These are phyloP conservation scores for Guyanaporus albipodus DNA, from an alignment of 768 basidiomycete species.

Conservation along the genomic window DNA sequence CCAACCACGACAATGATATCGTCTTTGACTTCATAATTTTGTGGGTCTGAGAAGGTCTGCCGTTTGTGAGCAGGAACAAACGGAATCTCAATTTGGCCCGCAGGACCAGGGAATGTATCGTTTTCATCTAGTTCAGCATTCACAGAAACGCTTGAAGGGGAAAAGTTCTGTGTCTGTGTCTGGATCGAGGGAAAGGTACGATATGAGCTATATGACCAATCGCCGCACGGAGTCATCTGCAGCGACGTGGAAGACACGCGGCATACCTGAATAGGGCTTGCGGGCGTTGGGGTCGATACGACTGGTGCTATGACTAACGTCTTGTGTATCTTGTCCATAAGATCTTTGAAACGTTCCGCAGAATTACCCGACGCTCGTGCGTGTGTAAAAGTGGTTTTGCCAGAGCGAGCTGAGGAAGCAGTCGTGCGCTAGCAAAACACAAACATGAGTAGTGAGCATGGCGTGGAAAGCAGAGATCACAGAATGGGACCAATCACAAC, in stretches of 20 bases:
- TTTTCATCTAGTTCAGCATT: constrained; percentile 1
- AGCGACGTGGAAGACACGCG: constrained; percentile 1
- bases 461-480: neutral
- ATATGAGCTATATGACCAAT: neutral
- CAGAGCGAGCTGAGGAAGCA: neutral
- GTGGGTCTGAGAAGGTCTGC: constrained; percentile 14
- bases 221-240: neutral
- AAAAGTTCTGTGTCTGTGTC: constrained; percentile 6
- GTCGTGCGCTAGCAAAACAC: constrained; percentile 4
- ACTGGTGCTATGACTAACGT: constrained; percentile 58
- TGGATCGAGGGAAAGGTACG: constrained; percentile 2
- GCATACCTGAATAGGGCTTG: constrained; percentile 15
- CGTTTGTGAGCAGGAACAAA: constrained; percentile 71
- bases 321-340: constrained; percentile 65
- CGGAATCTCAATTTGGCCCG: constrained; percentile 66
- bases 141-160: neutral
- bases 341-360: constrained; percentile 42
- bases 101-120: constrained; percentile 26
- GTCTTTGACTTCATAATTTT: constrained; percentile 33
- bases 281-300: constrained; percentile 32
- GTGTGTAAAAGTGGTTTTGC: constrained; percentile 10
- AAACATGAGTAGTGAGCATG: constrained; percentile 16
- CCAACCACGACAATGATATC: constrained; percentile 75
- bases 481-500: constrained; percentile 8
- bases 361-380: constrained; percentile 8